Evolutionary conservation across 306 rosid genomes (phyloP), one percentile per base, ranked within the genome.

Genomic region (Cucumis melo): DNA sequence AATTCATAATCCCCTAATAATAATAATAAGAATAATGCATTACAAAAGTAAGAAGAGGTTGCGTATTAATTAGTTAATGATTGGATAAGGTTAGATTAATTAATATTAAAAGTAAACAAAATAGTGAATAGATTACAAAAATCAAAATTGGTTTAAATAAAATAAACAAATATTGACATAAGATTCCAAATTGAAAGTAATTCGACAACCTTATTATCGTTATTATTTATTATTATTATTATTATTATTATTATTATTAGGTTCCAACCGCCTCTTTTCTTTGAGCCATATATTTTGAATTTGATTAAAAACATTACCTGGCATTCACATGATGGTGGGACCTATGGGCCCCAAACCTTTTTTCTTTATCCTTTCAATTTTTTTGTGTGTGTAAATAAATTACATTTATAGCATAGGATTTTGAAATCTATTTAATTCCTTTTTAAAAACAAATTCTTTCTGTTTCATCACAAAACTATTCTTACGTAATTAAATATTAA

Each of bases 261-360:
- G 74, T 42, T 68, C 12, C 74, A 39, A 66, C 73, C 73, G 74
- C 74, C 74, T 21, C 7, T 42, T 46, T 4, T 15, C 19, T 73
- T 53, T 53, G 42, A 13, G 46, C 41, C 77, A 24, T 73, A 17
- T 73, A 50, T 51, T n/a, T n/a, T n/a, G n/a, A n/a, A n/a, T n/a
- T 27, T 27, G 17, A 27, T 14, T 29, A 9, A 15, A 44, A 29
- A 16, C 5, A 38, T 73, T 17, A 53, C 46, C 77, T 73, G 77
- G 61, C 77, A 53, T 9, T 73, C 77, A 51, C 77, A 73, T 73
- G 77, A 73, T 51, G 77, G 19, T 32, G 77, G 62, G 16, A 29
- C 77, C 62, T 27, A 2, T 27, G 1, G 75, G 57, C 57, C 20
- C 58, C 57, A 27, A 0, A 1, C 29, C 21, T 24, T 14, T 17